Base-by-base conservation (phyloP, 371 early-diverging fungal species). In the Haplosporangium sp. region DNA sequence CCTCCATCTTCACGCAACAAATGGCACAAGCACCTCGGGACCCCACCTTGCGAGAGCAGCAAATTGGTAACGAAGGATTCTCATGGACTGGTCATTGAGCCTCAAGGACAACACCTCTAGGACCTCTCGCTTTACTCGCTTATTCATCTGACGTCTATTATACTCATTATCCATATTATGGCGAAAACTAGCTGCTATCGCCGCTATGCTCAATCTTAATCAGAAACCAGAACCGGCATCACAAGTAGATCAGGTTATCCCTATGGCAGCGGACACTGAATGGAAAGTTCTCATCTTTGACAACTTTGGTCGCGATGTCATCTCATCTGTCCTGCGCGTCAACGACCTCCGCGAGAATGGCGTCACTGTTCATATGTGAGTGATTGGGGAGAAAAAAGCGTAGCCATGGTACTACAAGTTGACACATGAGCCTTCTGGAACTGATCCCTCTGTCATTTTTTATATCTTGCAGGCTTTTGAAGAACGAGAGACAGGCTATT, bases 251-350 rank as follows among this genome's bases (percentile, higher is more conserved):
- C 77, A 79, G 55, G 53, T 69, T 38, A 66, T 74, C 53, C 68
- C 73, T 40, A 62, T 73, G 47, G 64, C 67, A n/a, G 62, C 74
- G 21, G 81, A 84, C 23, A 62, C 86, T 10, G 83, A 90, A 52
- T 99, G 99, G 99, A 99, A 99, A 76, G 96, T 99, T 5, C 83
- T 99, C 37, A 88, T 99, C 42, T 95, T 99, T 83, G 99, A 99
- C 83, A 84, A 90, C 68, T 90, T 92, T 67, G 95, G 98, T 6
- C 96, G 96, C 69, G 95, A 98, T 74, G 90, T 99, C 62, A 94
- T 99, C 56, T 95, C 98, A 10, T 97, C 99, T n/a, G 89, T 99
- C 36, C 89, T 99, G 64, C 94, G 94, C 64, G 95, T 99, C 18
- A 96, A 94, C 79, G 99, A 99, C 79, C 91, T 99, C 64, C 93